Evolutionary conservation across 768 basidiomycete genomes (phyloP).

Genomic region (Tricholoma bakamatsutake): DNA sequence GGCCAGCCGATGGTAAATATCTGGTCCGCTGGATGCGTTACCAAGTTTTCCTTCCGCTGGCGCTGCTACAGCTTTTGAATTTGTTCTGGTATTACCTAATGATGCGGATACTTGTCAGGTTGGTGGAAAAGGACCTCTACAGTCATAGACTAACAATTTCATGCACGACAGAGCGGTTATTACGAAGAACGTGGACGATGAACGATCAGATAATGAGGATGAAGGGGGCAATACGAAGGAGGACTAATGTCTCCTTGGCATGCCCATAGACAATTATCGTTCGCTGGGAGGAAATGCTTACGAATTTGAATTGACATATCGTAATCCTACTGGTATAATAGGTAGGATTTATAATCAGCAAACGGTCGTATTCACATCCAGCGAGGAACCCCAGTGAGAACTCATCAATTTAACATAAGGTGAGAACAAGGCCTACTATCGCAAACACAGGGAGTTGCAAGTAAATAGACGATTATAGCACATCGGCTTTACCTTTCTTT

Average conservation of each 20-base stretch:
- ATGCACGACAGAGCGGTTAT: slow-evolving; percentile 45
- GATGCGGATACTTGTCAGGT: slow-evolving; percentile 71
- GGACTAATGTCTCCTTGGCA: not conserved
- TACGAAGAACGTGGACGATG: slow-evolving; percentile 49
- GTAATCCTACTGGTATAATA: not conserved
- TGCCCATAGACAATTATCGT: not conserved
- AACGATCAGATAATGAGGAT: slow-evolving; percentile 76
- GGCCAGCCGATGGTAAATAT: slow-evolving; percentile 59
- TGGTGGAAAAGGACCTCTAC: slow-evolving; percentile 19
- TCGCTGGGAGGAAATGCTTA: not conserved
- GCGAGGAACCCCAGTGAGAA: no score
- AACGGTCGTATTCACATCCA: no score
- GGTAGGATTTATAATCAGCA: no score
- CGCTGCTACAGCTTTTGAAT: slow-evolving; percentile 77
- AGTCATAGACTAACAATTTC: slow-evolving; percentile 8
- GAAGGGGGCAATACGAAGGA: slow-evolving; percentile 31
- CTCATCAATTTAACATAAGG: no score
- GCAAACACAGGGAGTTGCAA: no score
- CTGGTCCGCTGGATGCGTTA: slow-evolving; percentile 74
- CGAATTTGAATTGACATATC: not conserved
- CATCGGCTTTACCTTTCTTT: no score
- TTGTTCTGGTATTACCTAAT: slow-evolving; percentile 93
- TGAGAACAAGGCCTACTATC: no score
- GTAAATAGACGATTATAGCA: no score
- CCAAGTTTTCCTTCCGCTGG: slow-evolving; percentile 72